These are phyloP conservation scores for Takashimella koratensis DNA, from an alignment of 1,284 basidiomycete genomes.

Conservation along the genomic window DNA sequence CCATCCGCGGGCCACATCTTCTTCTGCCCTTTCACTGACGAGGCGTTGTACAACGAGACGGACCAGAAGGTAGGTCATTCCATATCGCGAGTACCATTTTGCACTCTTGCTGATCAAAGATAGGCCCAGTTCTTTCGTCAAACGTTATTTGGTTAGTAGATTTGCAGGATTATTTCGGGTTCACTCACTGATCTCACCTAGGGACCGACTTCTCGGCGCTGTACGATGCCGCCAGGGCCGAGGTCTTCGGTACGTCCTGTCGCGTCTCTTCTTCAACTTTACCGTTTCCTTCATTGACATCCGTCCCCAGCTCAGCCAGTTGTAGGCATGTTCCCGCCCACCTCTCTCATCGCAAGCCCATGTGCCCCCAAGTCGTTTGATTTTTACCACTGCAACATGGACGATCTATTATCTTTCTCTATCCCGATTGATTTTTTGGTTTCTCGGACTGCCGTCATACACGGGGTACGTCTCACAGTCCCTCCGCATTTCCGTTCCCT, in stretches of 20 bases:
- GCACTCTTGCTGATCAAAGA: neutral
- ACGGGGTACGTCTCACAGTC: conserved; percentile 34
- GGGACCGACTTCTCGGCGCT: conserved; percentile 47
- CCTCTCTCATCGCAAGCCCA: conserved; percentile 35
- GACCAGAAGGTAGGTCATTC: conserved; percentile 48
- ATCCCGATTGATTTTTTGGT: conserved; percentile 44
- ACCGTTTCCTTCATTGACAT: neutral
- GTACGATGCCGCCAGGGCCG: conserved; percentile 37
- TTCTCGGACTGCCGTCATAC: conserved; percentile 42
- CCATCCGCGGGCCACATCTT: conserved; percentile 52
- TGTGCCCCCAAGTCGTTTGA: conserved; percentile 44
- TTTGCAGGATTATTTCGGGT: no score
- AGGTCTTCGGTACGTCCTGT: conserved; percentile 39
- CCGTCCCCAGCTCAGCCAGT: conserved; percentile 42
- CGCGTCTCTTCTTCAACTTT: neutral
- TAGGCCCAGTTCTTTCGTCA: conserved; percentile 50
- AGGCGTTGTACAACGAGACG: conserved; percentile 52
- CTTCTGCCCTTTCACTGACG: conserved; percentile 53
- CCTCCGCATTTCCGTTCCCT: neutral
- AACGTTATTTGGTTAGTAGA: no score
- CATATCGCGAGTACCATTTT: neutral
- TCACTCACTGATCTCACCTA: no score
- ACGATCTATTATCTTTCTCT: conserved; percentile 45
- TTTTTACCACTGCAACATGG: conserved; percentile 44
- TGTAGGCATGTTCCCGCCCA: conserved; percentile 49